Evolutionary conservation across 148 eudicot genomes (phyloP).

Genomic region (Cornus suecica): DNA sequence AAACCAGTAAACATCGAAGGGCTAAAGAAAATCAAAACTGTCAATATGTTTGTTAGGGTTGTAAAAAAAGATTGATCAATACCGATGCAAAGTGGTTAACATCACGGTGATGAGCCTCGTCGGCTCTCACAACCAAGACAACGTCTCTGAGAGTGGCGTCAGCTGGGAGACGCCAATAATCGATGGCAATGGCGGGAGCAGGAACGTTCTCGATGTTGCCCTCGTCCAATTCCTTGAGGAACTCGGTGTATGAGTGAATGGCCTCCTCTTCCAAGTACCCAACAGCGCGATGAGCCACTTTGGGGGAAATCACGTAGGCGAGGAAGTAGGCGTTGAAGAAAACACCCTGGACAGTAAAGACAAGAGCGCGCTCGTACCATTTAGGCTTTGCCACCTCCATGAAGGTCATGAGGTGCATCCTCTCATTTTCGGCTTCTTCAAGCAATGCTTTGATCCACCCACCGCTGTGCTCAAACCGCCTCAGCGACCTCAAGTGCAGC

Average conservation of each 20-base stretch:
- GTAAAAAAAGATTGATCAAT: neutral
- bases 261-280: conserved; percentile 14
- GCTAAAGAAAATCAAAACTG: neutral
- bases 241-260: conserved; percentile 7
- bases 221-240: conserved; percentile 1
- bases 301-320: neutral
- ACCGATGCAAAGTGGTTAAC: conserved; percentile 14
- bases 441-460: conserved; percentile 9
- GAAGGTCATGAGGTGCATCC: conserved; percentile 15
- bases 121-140: neutral
- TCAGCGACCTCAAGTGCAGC: neutral
- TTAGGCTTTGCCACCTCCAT: neutral
- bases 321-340: conserved; percentile 16
- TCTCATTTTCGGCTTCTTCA: conserved; percentile 5
- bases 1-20: neutral
- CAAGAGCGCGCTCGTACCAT: conserved; percentile 14
- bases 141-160: conserved; percentile 4
- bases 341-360: conserved; percentile 8
- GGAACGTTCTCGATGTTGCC: conserved; percentile 3
- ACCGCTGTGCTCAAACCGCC: conserved; percentile 12
- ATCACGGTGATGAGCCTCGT: conserved; percentile 8
- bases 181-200: conserved; percentile 6
- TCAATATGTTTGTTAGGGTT: neutral
- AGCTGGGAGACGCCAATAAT: conserved; percentile 1
- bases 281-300: neutral